Base-by-base conservation (phyloP, 1,139 yeast species). In the Zygoascus sp. region DNA sequence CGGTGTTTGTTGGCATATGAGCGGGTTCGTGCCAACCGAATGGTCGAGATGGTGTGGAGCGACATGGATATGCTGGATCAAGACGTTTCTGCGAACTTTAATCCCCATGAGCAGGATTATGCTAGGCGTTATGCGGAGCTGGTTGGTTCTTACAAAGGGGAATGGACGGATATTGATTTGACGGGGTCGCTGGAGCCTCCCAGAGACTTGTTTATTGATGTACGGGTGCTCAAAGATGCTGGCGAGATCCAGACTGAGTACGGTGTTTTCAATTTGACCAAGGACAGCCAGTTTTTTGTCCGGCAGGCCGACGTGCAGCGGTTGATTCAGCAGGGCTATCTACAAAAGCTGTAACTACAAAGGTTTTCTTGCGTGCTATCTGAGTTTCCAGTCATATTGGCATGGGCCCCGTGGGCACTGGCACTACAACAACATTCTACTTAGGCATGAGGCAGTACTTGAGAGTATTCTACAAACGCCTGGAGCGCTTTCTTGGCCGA, bases 171-270 rank as follows among this genome's bases (percentile, higher is more conserved):
- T 54, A 69, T 92, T n/a, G 98, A 92, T 60, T 69, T 92, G 34
- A 79, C 92, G 22, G 97, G 97, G 0, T 80, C 87, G 25, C 65
- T 92, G 56, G 87, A 79, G 35, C 98, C 98, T 0, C 98, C 98
- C 0, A 78, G 78, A 23, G 95, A 88, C 57, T 84, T 92, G 36
- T 92, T 90, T 58, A 85, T 92, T 10, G 98, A 92, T 61, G 97
- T 92, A 2, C 71, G 98, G 47, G 97, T 92, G 8, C 67, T 92
- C 47, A 85, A 85, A 59, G 95, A 92, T 60, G 97, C 96, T 0
- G 98, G 98, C 1, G 97, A 92, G 62, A 89, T 92, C 35, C 97
- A 90, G 61, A 92, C 98, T 0, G 98, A 92, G 63, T 92, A 92
- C 58, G 98, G 98, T 25, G 96, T 89, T 6, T 89, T 92, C 69